Base-by-base conservation (phyloP, 1,139 yeast genomes). In the Pichia sp. region DNA sequence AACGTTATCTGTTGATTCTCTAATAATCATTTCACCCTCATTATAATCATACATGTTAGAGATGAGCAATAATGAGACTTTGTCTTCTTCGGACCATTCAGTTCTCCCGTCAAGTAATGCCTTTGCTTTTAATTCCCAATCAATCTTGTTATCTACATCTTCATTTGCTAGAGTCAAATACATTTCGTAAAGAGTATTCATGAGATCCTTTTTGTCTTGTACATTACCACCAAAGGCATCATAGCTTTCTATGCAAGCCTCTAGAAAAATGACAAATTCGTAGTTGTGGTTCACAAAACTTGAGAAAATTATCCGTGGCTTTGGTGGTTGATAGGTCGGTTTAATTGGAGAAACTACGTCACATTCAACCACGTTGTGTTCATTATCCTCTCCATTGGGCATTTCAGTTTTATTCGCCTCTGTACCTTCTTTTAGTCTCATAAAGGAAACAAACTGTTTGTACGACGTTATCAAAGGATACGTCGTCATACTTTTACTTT, bases 211-310 rank as follows among this genome's bases (percentile, higher is more conserved):
- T 61, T 84, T 81, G 63, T 90, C 96, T 59, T 79, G 79, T 19
- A 74, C 73, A 56, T 82, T 79, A 0, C 95, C 95, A 57, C 87
- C 93, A 65, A 83, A 87, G 58, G 77, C 79, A 57, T 87, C 92
- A 67, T 88, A 88, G 8, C 88, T 79, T 62, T 86, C 90, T 16
- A 90, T 73, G 64, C 97, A 90, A 0, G 98, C 97, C 67, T 93
- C 99, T 54, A 93, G 71, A 62, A 95, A 92, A n/a, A 89, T 87
- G 19, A 92, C 95, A 76, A 93, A 92, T 64, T 92, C 95, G 64
- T 85, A 81, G 0, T 95, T 90, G 66, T 87, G 90, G 63, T 85
- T 82, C 15, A 88, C 82, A 68, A 93, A 95, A 1, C 95, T 83
- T 1, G 95, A 84, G 67, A 90, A 95, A 2, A 93, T 88, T 45